Percentiles rank a stretch among this genome's conserved stretches.
Conservation (phyloP, 1,139 yeast genomes). For the Candida mesenterica region DNA sequence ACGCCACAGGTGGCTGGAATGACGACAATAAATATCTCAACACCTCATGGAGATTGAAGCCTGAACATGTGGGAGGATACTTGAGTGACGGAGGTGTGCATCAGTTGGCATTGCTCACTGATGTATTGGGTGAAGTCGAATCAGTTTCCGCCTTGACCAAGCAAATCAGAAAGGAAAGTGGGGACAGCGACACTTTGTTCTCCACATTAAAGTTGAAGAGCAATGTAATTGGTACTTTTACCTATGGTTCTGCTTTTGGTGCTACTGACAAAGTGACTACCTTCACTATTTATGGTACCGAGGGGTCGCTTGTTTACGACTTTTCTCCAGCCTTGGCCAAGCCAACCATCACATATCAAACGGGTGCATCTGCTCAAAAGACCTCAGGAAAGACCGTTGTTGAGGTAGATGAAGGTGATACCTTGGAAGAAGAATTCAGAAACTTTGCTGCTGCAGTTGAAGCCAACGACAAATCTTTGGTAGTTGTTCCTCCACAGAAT, state of each 20-base stretch:
- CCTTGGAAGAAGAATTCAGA: conserved; percentile 59
- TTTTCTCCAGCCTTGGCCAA: conserved; percentile 51
- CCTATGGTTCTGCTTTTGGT: conserved; percentile 90
- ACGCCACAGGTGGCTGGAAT: conserved; percentile 78
- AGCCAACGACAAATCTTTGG: conserved; percentile 57
- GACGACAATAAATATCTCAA: conserved; percentile 60
- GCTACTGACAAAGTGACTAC: conserved; percentile 67
- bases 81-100: conserved; percentile 95
- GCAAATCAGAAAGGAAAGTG: conserved; percentile 73
- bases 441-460: conserved; percentile 71
- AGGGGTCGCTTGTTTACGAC: conserved; percentile 70
- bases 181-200: conserved; percentile 76
- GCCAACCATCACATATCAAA: conserved; percentile 49
- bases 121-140: conserved; percentile 72
- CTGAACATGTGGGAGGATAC: conserved; percentile 89
- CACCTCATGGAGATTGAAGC: conserved; percentile 83
- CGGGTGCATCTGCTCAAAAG: conserved; percentile 42
- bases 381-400: conserved; percentile 47
- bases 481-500: conserved; percentile 62
- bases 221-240: conserved; percentile 81
- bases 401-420: conserved; percentile 56
- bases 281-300: conserved; percentile 71
- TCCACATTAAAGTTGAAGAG: conserved; percentile 61
- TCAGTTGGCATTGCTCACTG: conserved; percentile 82
- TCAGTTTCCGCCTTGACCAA: conserved; percentile 69